Conservation (phyloP, 2,329 filamentous ascomycete species). For the Sclerotinia sclerotiorum region DNA sequence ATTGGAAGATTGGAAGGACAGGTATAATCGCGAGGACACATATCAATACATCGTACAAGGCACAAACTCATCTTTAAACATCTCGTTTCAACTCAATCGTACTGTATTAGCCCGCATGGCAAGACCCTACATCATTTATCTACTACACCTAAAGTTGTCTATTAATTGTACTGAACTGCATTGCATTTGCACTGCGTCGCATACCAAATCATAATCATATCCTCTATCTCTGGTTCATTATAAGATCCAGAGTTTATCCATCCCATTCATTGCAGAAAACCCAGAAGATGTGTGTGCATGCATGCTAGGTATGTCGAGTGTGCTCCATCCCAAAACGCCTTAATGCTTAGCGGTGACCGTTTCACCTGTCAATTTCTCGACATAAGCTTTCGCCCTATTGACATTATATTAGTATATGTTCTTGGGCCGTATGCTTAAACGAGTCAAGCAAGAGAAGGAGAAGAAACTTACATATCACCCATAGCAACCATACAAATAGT, state of each 20-base stretch:
- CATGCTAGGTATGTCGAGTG: slow-evolving; percentile 1
- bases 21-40: neutral
- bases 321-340: slow-evolving; percentile 38
- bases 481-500: slow-evolving; percentile 99
- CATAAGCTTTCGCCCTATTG: slow-evolving; percentile 63
- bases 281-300: slow-evolving; percentile 13
- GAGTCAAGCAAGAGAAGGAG: slow-evolving; percentile 13
- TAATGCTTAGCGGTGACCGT: slow-evolving; percentile 67
- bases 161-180: neutral
- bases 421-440: too few species aligned
- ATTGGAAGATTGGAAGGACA: too few species aligned
- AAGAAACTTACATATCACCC: slow-evolving; percentile 80
- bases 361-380: slow-evolving; percentile 66
- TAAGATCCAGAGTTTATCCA: neutral
- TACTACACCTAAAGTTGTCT: neutral
- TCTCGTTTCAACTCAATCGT: neutral
- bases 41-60: neutral
- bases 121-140: slow-evolving; percentile 6
- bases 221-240: slow-evolving; percentile 9
- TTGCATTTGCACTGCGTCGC: slow-evolving; percentile 1
- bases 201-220: slow-evolving; percentile 15
- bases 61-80: neutral
- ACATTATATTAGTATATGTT: slow-evolving; percentile 36
- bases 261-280: slow-evolving; percentile 4
- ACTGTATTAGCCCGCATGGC: neutral